A percentile compares a stretch with the other conserved stretches of the same genome.
Evolutionary conservation across 2,329 filamentous ascomycete species (phyloP).

Genomic region (Monosporascus sp.): DNA sequence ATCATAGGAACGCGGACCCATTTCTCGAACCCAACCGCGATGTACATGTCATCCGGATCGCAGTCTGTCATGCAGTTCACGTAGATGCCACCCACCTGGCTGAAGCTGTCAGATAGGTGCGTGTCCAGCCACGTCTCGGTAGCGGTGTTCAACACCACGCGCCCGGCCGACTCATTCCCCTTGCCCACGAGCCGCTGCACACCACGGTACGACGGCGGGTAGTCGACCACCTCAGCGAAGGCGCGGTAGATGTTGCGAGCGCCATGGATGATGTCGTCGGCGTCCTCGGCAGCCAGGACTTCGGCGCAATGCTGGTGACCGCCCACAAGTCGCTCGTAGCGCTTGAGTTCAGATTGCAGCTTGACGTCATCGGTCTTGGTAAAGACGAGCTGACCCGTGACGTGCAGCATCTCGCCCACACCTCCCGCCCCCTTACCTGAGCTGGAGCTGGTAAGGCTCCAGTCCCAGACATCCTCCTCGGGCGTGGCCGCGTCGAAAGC

Average conservation of each 20-base stretch:
- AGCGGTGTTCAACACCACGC: slow-evolving; percentile 15
- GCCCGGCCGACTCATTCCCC: slow-evolving; percentile 24
- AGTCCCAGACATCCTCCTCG: slow-evolving; percentile 3
- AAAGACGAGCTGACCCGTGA: slow-evolving; percentile 10
- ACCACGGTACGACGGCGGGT: slow-evolving; percentile 20
- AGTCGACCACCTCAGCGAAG: slow-evolving; percentile 31
- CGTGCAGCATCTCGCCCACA: slow-evolving; percentile 8
- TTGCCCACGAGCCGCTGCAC: slow-evolving; percentile 23
- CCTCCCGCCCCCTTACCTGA: slow-evolving; percentile 5
- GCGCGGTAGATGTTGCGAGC: slow-evolving; percentile 30
- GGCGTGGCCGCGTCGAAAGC: slow-evolving; percentile 3
- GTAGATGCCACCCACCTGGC: slow-evolving; percentile 31
- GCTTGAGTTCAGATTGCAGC: slow-evolving; percentile 19
- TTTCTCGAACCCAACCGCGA: slow-evolving; percentile 25
- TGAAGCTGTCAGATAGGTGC: slow-evolving; percentile 25
- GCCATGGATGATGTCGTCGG: slow-evolving; percentile 28
- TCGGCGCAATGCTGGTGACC: slow-evolving; percentile 21
- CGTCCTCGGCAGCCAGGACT: slow-evolving; percentile 19
- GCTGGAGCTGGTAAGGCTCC: too few species aligned
- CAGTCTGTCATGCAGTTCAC: slow-evolving; percentile 30
- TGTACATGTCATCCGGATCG: slow-evolving; percentile 23
- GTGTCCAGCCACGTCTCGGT: slow-evolving; percentile 20
- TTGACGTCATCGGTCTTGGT: slow-evolving; percentile 7
- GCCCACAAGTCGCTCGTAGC: slow-evolving; percentile 25
- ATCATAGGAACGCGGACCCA: slow-evolving; percentile 26